phyloP scores from a whole-genome alignment of 169 alveolate species.

The Plasmodium gonderi region DNA sequence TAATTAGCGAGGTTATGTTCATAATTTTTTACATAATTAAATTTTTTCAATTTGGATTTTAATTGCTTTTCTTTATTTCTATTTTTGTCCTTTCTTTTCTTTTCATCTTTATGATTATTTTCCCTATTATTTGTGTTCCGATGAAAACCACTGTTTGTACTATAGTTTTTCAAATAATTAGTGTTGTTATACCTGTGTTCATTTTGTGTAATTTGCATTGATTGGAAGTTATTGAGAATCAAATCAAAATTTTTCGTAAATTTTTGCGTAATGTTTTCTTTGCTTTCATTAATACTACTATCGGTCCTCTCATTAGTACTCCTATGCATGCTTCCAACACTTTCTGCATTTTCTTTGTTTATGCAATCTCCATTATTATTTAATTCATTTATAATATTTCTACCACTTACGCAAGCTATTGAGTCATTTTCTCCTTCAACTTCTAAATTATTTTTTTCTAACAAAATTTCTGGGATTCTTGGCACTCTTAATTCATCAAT shows the following conservation, averaged over 20 bases:
- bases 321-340: not conserved
- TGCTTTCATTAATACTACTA: not conserved
- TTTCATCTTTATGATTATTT: constrained; percentile 17
- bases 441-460: constrained; percentile 42
- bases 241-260: constrained; percentile 28
- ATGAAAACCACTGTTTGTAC: not conserved
- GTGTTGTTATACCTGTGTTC: constrained; percentile 18
- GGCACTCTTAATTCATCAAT: constrained; percentile 78
- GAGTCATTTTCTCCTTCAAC: constrained; percentile 7
- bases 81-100: constrained; percentile 33
- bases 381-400: not conserved
- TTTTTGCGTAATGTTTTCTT: constrained; percentile 14
- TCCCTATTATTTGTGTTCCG: constrained; percentile 8
- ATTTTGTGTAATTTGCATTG: constrained; percentile 24
- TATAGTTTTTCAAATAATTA: not conserved
- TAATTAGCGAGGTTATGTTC: not conserved
- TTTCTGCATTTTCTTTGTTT: not conserved
- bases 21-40: not conserved
- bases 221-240: constrained; percentile 35
- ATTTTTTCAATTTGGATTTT: constrained; percentile 17
- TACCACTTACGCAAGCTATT: not conserved
- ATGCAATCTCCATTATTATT: not conserved
- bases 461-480: constrained; percentile 69
- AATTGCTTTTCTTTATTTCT: constrained; percentile 42
- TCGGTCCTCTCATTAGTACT: not conserved